phyloP scores from a whole-genome alignment of 1,284 basidiomycete species.

The Moesziomyces aphidis region DNA sequence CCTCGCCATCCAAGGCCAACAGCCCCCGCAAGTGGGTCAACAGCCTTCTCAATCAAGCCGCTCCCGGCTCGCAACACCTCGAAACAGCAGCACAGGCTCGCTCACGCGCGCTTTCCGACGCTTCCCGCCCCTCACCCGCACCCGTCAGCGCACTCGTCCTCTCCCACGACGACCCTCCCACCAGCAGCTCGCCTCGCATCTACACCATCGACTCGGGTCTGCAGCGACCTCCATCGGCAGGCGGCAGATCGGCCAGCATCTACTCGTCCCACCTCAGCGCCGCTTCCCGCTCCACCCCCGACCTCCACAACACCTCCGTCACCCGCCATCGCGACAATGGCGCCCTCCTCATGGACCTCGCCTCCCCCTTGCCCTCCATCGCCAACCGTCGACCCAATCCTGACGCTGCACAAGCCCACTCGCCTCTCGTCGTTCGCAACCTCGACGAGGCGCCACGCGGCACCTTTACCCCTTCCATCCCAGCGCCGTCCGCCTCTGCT shows the following conservation, averaged over 20 bases:
- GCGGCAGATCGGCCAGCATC: slow-evolving; percentile 22
- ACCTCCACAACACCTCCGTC: slow-evolving; percentile 30
- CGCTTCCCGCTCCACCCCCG: slow-evolving; percentile 40
- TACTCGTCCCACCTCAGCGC: slow-evolving; percentile 45
- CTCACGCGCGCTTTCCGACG: slow-evolving; percentile 21
- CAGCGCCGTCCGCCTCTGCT: slow-evolving; percentile 21
- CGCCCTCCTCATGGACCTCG: slow-evolving; percentile 27
- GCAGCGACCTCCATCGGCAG: slow-evolving; percentile 18
- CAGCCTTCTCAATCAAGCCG: slow-evolving; percentile 27
- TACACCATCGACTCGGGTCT: slow-evolving; percentile 41
- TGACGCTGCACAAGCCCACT: not conserved
- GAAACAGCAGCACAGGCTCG: slow-evolving; percentile 40
- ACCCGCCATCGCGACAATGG: slow-evolving; percentile 40
- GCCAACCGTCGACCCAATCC: slow-evolving; percentile 2
- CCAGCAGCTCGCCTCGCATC: slow-evolving; percentile 15
- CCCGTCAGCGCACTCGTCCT: slow-evolving; percentile 38
- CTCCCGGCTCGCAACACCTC: slow-evolving; percentile 21
- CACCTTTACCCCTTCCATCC: slow-evolving; percentile 40
- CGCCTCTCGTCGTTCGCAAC: slow-evolving; percentile 47
- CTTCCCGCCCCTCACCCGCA: slow-evolving; percentile 16
- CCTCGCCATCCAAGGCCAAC: slow-evolving; percentile 25
- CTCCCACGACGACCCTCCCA: slow-evolving; percentile 3
- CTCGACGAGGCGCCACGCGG: slow-evolving; percentile 54
- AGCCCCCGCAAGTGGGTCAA: slow-evolving; percentile 50
- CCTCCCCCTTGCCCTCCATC: slow-evolving; percentile 22